phyloP scores from a whole-genome alignment of 1,284 basidiomycete genomes.

The Hemileia vastatrix region DNA sequence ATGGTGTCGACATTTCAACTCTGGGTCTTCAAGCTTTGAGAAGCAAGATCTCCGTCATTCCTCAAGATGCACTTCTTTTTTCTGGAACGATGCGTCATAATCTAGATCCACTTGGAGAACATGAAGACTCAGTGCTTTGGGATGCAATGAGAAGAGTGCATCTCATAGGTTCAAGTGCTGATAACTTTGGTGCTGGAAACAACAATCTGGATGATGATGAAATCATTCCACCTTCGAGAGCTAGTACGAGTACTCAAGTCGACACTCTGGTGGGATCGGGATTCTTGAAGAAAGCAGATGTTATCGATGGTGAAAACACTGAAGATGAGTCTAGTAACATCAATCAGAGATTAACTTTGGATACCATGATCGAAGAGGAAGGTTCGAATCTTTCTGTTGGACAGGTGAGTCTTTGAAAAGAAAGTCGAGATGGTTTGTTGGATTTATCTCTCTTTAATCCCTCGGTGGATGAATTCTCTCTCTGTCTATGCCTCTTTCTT shows the following conservation, averaged over 20 bases:
- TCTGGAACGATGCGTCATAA: slow-evolving; percentile 59
- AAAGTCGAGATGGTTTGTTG: slow-evolving; percentile 24
- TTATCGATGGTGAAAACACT: slow-evolving; percentile 1
- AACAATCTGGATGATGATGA: neutral
- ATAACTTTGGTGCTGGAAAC: neutral
- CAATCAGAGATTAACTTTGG: slow-evolving; percentile 59
- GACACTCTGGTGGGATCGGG: neutral
- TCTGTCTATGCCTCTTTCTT: no score
- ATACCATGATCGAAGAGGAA: slow-evolving; percentile 72
- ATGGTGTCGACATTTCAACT: slow-evolving; percentile 26
- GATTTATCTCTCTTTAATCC: neutral
- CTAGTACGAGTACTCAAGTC: slow-evolving; percentile 17
- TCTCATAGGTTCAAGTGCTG: slow-evolving; percentile 30
- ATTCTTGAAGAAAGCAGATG: neutral
- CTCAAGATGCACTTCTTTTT: slow-evolving; percentile 67
- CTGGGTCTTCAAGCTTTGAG: slow-evolving; percentile 43
- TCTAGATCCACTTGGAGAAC: slow-evolving; percentile 62
- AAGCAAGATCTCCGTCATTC: slow-evolving; percentile 56
- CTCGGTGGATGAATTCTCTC: slow-evolving; percentile 1
- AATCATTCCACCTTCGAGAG: neutral
- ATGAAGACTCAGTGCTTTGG: slow-evolving; percentile 46
- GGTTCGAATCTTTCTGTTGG: slow-evolving; percentile 70
- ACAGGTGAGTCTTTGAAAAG: neutral
- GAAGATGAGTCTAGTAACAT: slow-evolving; percentile 29
- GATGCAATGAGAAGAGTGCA: slow-evolving; percentile 38